Evolutionary conservation across 148 eudicot species (phyloP).

Genomic region (Selenicereus undatus): DNA sequence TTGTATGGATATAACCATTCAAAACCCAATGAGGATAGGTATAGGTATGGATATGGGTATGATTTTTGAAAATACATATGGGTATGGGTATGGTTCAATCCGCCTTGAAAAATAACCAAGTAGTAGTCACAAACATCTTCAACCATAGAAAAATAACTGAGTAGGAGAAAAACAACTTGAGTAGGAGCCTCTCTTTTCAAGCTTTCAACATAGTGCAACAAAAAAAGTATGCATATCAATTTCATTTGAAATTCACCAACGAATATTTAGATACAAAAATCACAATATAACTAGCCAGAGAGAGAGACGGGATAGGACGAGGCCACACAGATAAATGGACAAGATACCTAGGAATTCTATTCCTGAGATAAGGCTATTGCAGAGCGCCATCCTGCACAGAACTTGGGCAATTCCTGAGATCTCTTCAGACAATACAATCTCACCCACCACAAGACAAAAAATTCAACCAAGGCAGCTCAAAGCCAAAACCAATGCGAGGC

Average conservation of each 20-base stretch:
- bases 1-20: too few species aligned
- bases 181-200: background rate
- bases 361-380: background rate
- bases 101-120: too few species aligned
- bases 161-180: too few species aligned
- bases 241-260: background rate
- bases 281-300: background rate
- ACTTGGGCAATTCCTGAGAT: background rate
- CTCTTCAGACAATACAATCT: background rate
- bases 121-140: too few species aligned
- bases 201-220: background rate
- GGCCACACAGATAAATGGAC: background rate
- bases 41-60: too few species aligned
- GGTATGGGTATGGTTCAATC: too few species aligned
- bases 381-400: background rate
- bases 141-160: too few species aligned
- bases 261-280: constrained; percentile 4
- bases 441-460: background rate
- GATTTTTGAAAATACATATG: too few species aligned
- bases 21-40: too few species aligned
- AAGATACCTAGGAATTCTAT: background rate
- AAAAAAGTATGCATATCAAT: background rate
- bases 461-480: constrained; percentile 17
- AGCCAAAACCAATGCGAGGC: constrained; percentile 26
- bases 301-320: background rate